These are phyloP conservation scores for Bacterosira constricta DNA, from an alignment of 108 stramenopile genomes.

Conservation along the genomic window DNA sequence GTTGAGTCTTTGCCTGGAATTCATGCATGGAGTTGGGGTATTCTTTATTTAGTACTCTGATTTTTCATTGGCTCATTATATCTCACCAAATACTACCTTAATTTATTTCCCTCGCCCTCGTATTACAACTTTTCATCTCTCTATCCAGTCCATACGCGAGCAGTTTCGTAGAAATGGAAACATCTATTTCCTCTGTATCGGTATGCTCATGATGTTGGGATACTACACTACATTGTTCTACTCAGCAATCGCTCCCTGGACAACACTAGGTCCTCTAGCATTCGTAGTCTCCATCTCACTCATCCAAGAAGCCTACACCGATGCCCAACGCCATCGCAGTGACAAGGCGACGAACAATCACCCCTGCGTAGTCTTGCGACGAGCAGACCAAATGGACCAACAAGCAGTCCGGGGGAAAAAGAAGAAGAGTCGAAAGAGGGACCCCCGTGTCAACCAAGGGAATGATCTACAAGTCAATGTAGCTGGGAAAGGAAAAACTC, in stretches of 20 bases:
- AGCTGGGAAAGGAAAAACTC: constrained; percentile 29
- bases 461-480: constrained; percentile 62
- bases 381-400: constrained; percentile 54
- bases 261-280: constrained; percentile 91
- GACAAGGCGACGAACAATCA: constrained; percentile 86
- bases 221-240: constrained; percentile 78
- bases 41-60: too few relatives aligned
- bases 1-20: neutral
- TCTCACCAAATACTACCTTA: neutral
- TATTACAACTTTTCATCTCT: neutral
- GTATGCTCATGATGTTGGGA: constrained; percentile 92
- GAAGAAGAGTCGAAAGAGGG: constrained; percentile 46
- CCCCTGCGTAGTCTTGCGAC: constrained; percentile 62
- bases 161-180: constrained; percentile 93
- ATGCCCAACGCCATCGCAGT: constrained; percentile 81
- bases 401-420: constrained; percentile 26
- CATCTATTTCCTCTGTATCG: constrained; percentile 95
- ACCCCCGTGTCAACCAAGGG: constrained; percentile 35
- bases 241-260: constrained; percentile 92
- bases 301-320: constrained; percentile 90
- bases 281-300: constrained; percentile 89
- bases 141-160: constrained; percentile 65
- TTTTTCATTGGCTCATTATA: neutral
- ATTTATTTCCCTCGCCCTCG: neutral
- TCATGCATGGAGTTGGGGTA: neutral